Conservation (phyloP, 2,329 filamentous ascomycete species). For the Zasmidium angulare region DNA sequence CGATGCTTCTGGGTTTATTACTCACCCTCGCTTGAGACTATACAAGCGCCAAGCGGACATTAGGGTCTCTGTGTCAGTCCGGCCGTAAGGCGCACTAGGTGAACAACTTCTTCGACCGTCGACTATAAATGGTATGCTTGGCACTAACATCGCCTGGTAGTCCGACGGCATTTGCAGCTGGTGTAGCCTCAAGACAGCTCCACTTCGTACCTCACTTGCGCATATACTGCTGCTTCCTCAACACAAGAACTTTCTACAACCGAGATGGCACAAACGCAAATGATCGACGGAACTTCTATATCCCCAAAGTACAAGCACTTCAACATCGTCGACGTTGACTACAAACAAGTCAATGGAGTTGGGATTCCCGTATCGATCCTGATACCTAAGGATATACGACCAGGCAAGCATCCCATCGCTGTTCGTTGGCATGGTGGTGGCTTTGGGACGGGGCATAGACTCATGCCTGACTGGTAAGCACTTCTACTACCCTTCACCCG, state of each 20-base stretch:
- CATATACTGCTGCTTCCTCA: too few relatives aligned
- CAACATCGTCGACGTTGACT: slow-evolving; percentile 40
- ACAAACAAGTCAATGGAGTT: slow-evolving; percentile 43
- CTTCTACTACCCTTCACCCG: neutral
- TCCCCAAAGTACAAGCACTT: slow-evolving; percentile 41
- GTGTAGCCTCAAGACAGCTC: too few relatives aligned
- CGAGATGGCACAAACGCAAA: too few relatives aligned
- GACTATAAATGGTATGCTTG: neutral
- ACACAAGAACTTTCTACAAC: too few relatives aligned
- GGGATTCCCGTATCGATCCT: slow-evolving; percentile 40
- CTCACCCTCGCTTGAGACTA: neutral
- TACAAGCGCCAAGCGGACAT: neutral
- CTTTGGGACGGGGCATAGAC: slow-evolving; percentile 33
- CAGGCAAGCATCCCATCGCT: slow-evolving; percentile 41
- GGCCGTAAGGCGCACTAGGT: too few relatives aligned
- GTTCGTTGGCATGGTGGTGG: slow-evolving; percentile 49
- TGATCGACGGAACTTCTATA: neutral
- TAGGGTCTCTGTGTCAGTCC: neutral
- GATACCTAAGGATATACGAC: slow-evolving; percentile 38
- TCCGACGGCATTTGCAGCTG: too few relatives aligned
- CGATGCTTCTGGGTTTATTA: too few relatives aligned
- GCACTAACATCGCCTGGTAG: too few relatives aligned
- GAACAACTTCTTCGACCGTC: too few relatives aligned
- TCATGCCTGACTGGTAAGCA: slow-evolving; percentile 19
- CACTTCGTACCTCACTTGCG: too few relatives aligned